Conservation (phyloP, 495 filamentous ascomycete genomes). For the Penicillium tannophilum region DNA sequence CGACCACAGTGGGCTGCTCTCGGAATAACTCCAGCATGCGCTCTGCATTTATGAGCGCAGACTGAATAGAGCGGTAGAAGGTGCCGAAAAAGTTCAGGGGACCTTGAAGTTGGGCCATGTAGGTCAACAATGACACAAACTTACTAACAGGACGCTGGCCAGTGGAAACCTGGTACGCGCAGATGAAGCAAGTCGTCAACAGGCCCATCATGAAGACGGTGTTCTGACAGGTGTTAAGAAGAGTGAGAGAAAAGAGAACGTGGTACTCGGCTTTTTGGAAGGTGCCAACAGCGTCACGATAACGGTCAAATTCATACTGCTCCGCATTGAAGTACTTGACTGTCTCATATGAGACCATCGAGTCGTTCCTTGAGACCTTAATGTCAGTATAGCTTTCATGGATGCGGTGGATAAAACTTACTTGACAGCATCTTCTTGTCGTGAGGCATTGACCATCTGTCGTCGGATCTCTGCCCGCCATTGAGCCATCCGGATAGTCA, state of each 20-base stretch:
- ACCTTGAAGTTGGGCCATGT: constrained; percentile 89
- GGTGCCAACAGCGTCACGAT: constrained; percentile 73
- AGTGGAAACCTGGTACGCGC: constrained; percentile 83
- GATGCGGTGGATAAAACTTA: constrained; percentile 21
- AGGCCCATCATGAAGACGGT: constrained; percentile 91
- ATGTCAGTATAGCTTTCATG: constrained; percentile 4
- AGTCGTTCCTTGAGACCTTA: constrained; percentile 69
- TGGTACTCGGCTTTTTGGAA: constrained; percentile 88
- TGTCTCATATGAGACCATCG: constrained; percentile 96
- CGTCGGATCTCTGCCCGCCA: constrained; percentile 88
- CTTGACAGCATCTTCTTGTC: constrained; percentile 96
- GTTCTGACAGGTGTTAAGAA: constrained; percentile 94
- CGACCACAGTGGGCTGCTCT: constrained; percentile 86
- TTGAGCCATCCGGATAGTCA: constrained; percentile 93
- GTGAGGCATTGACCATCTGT: constrained; percentile 89
- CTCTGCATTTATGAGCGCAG: constrained; percentile 95
- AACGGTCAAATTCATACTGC: constrained; percentile 86
- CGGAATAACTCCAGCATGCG: constrained; percentile 94
- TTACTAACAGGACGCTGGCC: constrained; percentile 70
- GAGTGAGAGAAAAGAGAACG: constrained; percentile 81
- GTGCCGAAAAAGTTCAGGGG: constrained; percentile 98
- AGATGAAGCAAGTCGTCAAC: constrained; percentile 79
- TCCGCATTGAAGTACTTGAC: constrained; percentile 99
- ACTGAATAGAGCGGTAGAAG: constrained; percentile 95
- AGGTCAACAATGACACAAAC: constrained; percentile 81